Evolutionary conservation across 768 basidiomycete genomes (phyloP).

Genomic region (Lentinula guzmanii): DNA sequence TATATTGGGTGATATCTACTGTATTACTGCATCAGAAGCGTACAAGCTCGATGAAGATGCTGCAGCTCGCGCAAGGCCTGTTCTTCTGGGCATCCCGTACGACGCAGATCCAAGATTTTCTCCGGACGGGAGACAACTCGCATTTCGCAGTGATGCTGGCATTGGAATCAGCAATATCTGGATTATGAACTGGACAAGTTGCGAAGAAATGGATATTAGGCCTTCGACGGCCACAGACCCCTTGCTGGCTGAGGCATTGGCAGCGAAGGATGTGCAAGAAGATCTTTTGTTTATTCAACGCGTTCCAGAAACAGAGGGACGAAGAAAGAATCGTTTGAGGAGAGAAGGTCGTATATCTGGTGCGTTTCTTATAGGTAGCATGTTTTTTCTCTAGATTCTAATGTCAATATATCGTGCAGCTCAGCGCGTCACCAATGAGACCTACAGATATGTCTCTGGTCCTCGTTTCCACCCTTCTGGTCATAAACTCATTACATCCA

Average conservation of each 20-base stretch:
- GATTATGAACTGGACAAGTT: constrained; percentile 61
- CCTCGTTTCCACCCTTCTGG: constrained; percentile 68
- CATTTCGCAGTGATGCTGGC: constrained; percentile 68
- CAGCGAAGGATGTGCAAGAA: neutral
- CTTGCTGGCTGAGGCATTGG: neutral
- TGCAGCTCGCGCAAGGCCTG: constrained; percentile 42
- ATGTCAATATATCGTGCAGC: neutral
- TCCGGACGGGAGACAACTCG: constrained; percentile 53
- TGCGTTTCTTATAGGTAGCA: neutral
- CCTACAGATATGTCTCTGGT: constrained; percentile 64
- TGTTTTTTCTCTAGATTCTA: neutral
- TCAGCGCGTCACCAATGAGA: constrained; percentile 58
- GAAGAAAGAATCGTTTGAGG: constrained; percentile 13
- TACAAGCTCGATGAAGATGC: constrained; percentile 17
- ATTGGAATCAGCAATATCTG: constrained; percentile 73
- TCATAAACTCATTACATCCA: constrained; percentile 56
- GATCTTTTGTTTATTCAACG: constrained; percentile 37
- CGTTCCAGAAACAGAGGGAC: constrained; percentile 41
- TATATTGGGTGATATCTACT: constrained; percentile 72
- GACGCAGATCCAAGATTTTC: constrained; percentile 73
- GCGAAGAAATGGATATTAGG: constrained; percentile 47
- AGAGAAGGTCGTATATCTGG: constrained; percentile 7
- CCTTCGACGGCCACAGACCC: constrained; percentile 16
- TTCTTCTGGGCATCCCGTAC: constrained; percentile 59
- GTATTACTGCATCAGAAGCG: constrained; percentile 42